These are phyloP conservation scores for Tuber borchii DNA, from an alignment of 495 filamentous ascomycete genomes.

Conservation along the genomic window DNA sequence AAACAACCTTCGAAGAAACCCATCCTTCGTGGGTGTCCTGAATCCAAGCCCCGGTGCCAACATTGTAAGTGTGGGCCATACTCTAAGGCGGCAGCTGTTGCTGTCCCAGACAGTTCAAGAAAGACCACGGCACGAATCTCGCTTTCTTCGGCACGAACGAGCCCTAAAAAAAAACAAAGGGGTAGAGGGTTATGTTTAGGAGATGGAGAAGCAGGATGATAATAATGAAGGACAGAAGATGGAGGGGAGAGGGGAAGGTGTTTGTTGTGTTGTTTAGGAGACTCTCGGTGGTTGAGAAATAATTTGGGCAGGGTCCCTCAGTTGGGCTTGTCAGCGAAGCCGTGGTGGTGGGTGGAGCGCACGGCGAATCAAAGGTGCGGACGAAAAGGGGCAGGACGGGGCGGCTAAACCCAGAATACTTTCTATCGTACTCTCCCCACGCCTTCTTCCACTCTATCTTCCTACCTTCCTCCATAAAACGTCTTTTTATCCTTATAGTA, in stretches of 20 bases:
- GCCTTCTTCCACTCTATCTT: background rate
- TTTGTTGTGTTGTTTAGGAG: conserved; percentile 31
- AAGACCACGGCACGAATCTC: conserved; percentile 5
- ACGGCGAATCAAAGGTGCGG: conserved; percentile 8
- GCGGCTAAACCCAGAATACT: conserved; percentile 20
- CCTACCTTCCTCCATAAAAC: background rate
- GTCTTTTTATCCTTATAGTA: background rate
- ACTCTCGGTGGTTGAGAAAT: conserved; percentile 31
- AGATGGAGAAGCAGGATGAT: conserved; percentile 30
- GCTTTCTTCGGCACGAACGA: background rate
- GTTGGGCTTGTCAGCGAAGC: conserved; percentile 1
- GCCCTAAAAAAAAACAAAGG: conserved; percentile 8
- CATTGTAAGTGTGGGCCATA: conserved; percentile 96
- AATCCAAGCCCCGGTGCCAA: conserved; percentile 97
- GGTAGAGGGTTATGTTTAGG: conserved; percentile 20
- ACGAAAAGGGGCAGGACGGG: conserved; percentile 35
- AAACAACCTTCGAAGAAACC: conserved; percentile 89
- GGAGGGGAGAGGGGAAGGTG: conserved; percentile 35
- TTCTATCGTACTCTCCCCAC: background rate
- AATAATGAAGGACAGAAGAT: conserved; percentile 33
- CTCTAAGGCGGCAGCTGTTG: conserved; percentile 28
- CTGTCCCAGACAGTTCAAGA: background rate
- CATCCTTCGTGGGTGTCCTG: conserved; percentile 91
- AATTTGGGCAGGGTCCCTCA: conserved; percentile 15
- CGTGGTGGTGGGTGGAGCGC: conserved; percentile 2